Evolutionary conservation across 768 basidiomycete species (phyloP), one percentile per base, ranked within the genome.

Genomic region (Strobilomyces echinocephalus): DNA sequence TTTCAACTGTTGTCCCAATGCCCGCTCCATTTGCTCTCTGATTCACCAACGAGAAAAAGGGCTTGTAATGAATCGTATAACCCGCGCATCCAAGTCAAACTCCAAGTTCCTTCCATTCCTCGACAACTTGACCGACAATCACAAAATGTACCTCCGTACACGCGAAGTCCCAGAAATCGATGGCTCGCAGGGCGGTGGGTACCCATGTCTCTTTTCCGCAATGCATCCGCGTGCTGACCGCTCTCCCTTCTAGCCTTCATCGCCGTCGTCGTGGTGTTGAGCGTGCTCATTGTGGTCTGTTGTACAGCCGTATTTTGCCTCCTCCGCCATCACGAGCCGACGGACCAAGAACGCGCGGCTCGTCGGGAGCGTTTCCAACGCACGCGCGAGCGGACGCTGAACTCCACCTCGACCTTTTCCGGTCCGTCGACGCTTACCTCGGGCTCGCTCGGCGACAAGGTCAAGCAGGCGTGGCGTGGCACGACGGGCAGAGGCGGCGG

Each of bases 241-340:
- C 53, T 8, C 15, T 11, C n/a, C 31, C 9, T 15, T n/a, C 34
- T 18, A 58, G 85, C 76, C 11, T 88, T 88, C 70, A 77, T 87
- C 58, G 81, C 70, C 4, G 69, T 88, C 36, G 73, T 88, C 38
- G 78, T 85, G 35, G 66, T 72, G 42, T 75, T 88, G 39, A 71
- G 73, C 52, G 57, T 79, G 52, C 69, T 88, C 50, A 79, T 87
- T 64, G 57, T 84, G 53, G 61, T 73, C 30, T 76, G 79, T 46
- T 81, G 76, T 63, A 66, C 72, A 15, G 83, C 76, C 34, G 77
- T 84, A 36, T 76, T 78, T 64, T 75, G 78, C 59, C 78, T 88
- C 34, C 70, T 87, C 16, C 76, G 79, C 39, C 66, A 79, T 46
- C 73, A 80, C 63, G 72, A 73, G 35, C 74, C 74, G 26, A 72